A percentile compares a stretch with the other conserved stretches of the same genome.
Conservation (phyloP, 2,329 filamentous ascomycete species). For the Penicillium sumatraense region DNA sequence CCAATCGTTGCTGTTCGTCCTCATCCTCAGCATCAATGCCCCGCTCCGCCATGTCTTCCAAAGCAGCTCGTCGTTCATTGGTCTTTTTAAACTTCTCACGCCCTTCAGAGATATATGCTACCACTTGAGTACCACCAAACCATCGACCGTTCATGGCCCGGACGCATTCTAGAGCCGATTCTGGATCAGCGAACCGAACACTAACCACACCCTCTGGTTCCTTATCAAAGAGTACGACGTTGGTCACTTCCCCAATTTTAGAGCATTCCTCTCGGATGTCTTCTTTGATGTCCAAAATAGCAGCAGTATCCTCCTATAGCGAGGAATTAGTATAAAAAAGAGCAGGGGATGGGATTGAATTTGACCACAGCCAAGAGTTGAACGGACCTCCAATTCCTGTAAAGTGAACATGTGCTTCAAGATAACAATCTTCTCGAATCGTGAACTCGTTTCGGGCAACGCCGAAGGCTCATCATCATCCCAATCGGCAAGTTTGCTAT, state of each 20-base stretch:
- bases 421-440: slow-evolving; percentile 80
- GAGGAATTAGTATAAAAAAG: neutral
- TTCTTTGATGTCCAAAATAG: slow-evolving; percentile 88
- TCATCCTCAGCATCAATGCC: slow-evolving; percentile 49
- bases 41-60: slow-evolving; percentile 54
- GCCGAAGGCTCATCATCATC: slow-evolving; percentile 79
- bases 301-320: slow-evolving; percentile 73
- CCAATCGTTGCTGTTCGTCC: slow-evolving; percentile 49
- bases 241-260: slow-evolving; percentile 85
- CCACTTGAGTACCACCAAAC: slow-evolving; percentile 73
- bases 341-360: neutral
- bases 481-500: slow-evolving; percentile 90
- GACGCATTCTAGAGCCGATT: slow-evolving; percentile 74
- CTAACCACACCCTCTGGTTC: slow-evolving; percentile 84
- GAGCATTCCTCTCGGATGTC: slow-evolving; percentile 89
- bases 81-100: slow-evolving; percentile 75
- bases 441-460: slow-evolving; percentile 59
- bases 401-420: slow-evolving; percentile 93
- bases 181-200: slow-evolving; percentile 75
- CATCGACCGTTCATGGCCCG: slow-evolving; percentile 75
- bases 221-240: slow-evolving; percentile 86
- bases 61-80: slow-evolving; percentile 49
- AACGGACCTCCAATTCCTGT: slow-evolving; percentile 69
- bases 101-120: slow-evolving; percentile 72
- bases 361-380: neutral